Evolutionary conservation across 2,329 filamentous ascomycete species (phyloP).

Genomic region (Tolypocladium inflatum): DNA sequence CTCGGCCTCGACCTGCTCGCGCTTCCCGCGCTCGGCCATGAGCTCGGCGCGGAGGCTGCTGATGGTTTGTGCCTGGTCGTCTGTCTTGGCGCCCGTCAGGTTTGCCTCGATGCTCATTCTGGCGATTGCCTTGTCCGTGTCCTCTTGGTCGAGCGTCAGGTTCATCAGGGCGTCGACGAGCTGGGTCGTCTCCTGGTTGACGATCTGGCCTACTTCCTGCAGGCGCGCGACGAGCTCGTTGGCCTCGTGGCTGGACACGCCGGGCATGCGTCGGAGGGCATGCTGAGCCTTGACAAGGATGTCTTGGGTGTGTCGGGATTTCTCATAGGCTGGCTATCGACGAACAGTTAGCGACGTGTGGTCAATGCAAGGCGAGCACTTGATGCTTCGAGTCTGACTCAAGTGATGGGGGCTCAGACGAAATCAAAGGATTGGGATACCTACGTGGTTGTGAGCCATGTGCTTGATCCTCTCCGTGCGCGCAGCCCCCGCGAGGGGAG

Average conservation of each 20-base stretch:
- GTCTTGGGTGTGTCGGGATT: conserved; percentile 22
- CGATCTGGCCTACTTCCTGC: conserved; percentile 25
- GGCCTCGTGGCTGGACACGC: conserved; percentile 23
- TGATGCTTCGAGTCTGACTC: background rate
- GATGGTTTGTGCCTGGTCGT: conserved; percentile 22
- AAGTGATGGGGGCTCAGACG: no score
- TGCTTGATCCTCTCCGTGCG: conserved; percentile 26
- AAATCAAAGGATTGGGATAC: conserved; percentile 4
- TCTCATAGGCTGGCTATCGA: conserved; percentile 22
- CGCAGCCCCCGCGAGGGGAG: conserved; percentile 25
- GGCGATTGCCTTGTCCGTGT: conserved; percentile 27
- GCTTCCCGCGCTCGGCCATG: conserved; percentile 19
- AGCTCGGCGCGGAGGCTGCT: conserved; percentile 21
- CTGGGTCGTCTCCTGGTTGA: conserved; percentile 27
- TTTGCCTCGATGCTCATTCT: conserved; percentile 29
- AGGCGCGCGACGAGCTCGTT: conserved; percentile 23
- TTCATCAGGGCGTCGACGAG: conserved; percentile 28
- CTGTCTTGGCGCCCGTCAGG: conserved; percentile 21
- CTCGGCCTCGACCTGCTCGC: conserved; percentile 15
- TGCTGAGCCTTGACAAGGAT: conserved; percentile 27
- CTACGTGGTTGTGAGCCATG: conserved; percentile 28
- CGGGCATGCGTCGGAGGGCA: conserved; percentile 28
- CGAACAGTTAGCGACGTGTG: background rate
- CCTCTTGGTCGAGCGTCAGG: conserved; percentile 25
- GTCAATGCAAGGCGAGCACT: background rate